Conservation (phyloP, 2,329 filamentous ascomycete genomes). For the Sporothrix curviconia region DNA sequence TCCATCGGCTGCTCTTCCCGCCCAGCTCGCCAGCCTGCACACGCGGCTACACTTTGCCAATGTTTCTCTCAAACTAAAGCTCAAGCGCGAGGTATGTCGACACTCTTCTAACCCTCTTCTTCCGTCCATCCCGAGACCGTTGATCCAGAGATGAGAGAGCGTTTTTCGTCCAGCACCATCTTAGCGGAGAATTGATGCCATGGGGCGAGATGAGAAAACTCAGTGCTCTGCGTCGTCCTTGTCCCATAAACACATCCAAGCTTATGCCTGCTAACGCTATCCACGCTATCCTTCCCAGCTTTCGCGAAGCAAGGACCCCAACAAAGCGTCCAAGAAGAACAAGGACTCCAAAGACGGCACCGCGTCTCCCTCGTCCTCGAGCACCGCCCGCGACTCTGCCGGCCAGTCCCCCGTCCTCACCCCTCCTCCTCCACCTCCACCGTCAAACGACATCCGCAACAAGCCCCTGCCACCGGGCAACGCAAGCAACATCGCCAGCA, state of each 20-base stretch:
- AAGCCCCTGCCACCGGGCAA: conserved; percentile 64
- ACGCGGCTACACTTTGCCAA: conserved; percentile 13
- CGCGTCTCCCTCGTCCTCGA: conserved; percentile 65
- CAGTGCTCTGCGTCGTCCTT: too few species aligned
- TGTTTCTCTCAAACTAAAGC: conserved; percentile 25
- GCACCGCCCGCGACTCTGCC: conserved; percentile 41
- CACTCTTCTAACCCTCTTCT: neutral
- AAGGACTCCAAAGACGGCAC: conserved; percentile 70
- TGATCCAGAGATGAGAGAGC: too few species aligned
- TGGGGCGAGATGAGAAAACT: too few species aligned
- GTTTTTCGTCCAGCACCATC: too few species aligned
- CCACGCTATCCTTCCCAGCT: conserved; percentile 51
- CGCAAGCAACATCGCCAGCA: conserved; percentile 35
- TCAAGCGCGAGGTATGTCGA: conserved; percentile 23
- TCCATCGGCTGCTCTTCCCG: neutral
- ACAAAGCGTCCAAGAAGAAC: conserved; percentile 75
- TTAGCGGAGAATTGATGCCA: too few species aligned
- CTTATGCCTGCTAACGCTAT: neutral
- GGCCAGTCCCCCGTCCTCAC: conserved; percentile 62
- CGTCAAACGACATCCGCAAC: conserved; percentile 75
- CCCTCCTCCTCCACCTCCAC: conserved; percentile 82
- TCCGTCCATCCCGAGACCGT: too few species aligned
- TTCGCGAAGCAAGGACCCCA: conserved; percentile 79
- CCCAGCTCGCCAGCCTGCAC: neutral
- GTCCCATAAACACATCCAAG: neutral